phyloP scores from a whole-genome alignment of 768 basidiomycete genomes.

The Termitomyces sp. region DNA sequence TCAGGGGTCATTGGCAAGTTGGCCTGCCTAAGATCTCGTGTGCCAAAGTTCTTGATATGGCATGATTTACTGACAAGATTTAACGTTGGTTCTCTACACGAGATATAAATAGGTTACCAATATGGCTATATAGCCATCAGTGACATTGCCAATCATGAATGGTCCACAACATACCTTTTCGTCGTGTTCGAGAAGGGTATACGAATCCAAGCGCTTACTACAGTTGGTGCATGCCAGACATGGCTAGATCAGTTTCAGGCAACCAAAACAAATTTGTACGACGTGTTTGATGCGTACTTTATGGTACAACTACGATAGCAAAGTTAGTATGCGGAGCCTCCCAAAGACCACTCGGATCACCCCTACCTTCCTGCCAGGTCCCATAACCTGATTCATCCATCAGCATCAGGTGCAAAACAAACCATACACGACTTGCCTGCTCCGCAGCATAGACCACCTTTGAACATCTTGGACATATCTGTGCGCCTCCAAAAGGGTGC shows the following conservation, averaged over 20 bases:
- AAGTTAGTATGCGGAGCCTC: not conserved
- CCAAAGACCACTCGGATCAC: slow-evolving; percentile 15
- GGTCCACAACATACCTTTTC: slow-evolving; percentile 50
- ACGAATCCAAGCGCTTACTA: slow-evolving; percentile 73
- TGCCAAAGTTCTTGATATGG: slow-evolving; percentile 77
- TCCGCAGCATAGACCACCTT: slow-evolving; percentile 86
- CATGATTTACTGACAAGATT: slow-evolving; percentile 63
- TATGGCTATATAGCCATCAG: slow-evolving; percentile 34
- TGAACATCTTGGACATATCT: slow-evolving; percentile 67
- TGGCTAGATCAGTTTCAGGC: slow-evolving; percentile 38
- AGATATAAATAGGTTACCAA: slow-evolving; percentile 30
- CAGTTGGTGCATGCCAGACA: slow-evolving; percentile 78
- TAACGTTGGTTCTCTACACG: not conserved
- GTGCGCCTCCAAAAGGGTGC: slow-evolving; percentile 70
- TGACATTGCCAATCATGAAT: not conserved
- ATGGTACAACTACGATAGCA: slow-evolving; percentile 60
- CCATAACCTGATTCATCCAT: slow-evolving; percentile 53
- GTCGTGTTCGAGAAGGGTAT: slow-evolving; percentile 77
- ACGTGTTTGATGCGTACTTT: slow-evolving; percentile 41
- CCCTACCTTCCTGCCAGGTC: slow-evolving; percentile 80
- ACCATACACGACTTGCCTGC: slow-evolving; percentile 46
- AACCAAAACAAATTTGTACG: not conserved
- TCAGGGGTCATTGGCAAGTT: no score
- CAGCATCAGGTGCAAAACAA: not conserved
- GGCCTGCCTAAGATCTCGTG: slow-evolving; percentile 64